Percentiles rank a stretch among this genome's conserved stretches.
Evolutionary conservation across 805 yeast species (phyloP).

Genomic region (Vanderwaltozyma yarrowii): DNA sequence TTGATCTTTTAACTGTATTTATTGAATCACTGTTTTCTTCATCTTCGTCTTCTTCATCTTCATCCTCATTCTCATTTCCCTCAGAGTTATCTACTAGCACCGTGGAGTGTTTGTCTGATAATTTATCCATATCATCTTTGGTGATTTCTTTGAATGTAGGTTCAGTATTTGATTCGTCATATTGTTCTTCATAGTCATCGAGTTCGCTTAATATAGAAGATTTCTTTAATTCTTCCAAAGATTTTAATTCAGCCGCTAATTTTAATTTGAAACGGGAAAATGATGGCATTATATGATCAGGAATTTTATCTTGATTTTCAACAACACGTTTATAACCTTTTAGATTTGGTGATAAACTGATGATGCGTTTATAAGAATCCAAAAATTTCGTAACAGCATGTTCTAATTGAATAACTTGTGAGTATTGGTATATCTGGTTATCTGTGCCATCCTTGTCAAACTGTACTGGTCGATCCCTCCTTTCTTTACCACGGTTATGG

Average conservation of each 20-base stretch:
- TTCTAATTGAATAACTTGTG: constrained; percentile 33
- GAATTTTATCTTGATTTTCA: constrained; percentile 22
- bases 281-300: constrained; percentile 38
- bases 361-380: constrained; percentile 39
- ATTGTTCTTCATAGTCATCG: constrained; percentile 30
- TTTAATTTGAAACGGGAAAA: constrained; percentile 44
- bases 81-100: no score
- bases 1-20: constrained; percentile 23
- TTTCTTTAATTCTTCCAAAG: constrained; percentile 39
- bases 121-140: constrained; percentile 10
- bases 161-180: constrained; percentile 6
- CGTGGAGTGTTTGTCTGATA: constrained; percentile 7
- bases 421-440: constrained; percentile 9
- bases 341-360: constrained; percentile 47
- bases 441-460: no score
- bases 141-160: constrained; percentile 16
- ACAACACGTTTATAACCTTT: constrained; percentile 32
- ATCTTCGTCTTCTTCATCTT: constrained; percentile 8
- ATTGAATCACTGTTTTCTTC: constrained; percentile 23
- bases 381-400: constrained; percentile 45
- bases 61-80: constrained; percentile 6
- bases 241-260: constrained; percentile 50
- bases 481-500: not conserved
- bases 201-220: constrained; percentile 50
- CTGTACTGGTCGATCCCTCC: not conserved